Conservation (phyloP, 768 basidiomycete genomes). For the Trametes coccinea region DNA sequence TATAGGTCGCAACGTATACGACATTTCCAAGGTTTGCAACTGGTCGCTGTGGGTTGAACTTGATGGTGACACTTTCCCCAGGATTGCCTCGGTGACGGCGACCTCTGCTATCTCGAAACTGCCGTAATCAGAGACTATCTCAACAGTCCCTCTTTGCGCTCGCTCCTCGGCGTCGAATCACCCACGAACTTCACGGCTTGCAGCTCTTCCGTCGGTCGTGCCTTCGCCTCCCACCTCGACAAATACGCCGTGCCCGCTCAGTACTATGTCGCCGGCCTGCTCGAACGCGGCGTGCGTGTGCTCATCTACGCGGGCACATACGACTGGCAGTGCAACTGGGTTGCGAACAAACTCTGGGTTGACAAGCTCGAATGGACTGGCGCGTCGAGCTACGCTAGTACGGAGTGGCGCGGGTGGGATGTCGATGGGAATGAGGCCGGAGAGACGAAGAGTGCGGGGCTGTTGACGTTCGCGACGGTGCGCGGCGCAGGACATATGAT, state of each 20-base stretch:
- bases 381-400: slow-evolving; percentile 46
- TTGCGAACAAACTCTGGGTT: slow-evolving; percentile 77
- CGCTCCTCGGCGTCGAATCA: slow-evolving; percentile 47
- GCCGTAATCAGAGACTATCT: slow-evolving; percentile 47
- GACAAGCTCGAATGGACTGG: slow-evolving; percentile 75
- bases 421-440: slow-evolving; percentile 58
- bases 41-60: not conserved
- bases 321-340: slow-evolving; percentile 81
- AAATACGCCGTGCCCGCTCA: slow-evolving; percentile 58
- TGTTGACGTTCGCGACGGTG: slow-evolving; percentile 65
- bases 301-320: slow-evolving; percentile 76
- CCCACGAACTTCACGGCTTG: slow-evolving; percentile 59
- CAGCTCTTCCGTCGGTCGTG: slow-evolving; percentile 46
- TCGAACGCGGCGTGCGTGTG: slow-evolving; percentile 74
- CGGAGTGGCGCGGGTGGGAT: slow-evolving; percentile 59
- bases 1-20: slow-evolving; percentile 52
- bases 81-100: slow-evolving; percentile 26
- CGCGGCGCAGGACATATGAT: slow-evolving; percentile 66
- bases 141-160: slow-evolving; percentile 44
- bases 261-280: slow-evolving; percentile 65
- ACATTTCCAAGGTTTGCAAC: slow-evolving; percentile 51
- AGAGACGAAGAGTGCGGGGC: slow-evolving; percentile 52
- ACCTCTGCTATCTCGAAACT: slow-evolving; percentile 42
- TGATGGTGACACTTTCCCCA: not conserved
- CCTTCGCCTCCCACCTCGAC: slow-evolving; percentile 61